Percentiles rank a stretch among this genome's conserved stretches.
Conservation (phyloP, 2,329 filamentous ascomycete genomes). For the Chrysosporium keratinophilum region DNA sequence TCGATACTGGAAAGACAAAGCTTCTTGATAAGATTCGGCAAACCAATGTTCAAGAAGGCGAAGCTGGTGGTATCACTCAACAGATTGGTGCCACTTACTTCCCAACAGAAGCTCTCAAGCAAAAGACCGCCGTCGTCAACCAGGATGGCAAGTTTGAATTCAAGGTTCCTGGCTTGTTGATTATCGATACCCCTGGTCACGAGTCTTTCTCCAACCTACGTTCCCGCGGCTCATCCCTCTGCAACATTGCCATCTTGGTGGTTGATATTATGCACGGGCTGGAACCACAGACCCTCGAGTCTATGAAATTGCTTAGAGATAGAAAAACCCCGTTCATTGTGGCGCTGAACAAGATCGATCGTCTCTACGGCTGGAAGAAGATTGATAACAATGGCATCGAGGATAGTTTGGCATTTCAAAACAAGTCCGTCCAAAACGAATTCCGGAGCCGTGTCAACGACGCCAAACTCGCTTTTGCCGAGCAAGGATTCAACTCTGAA, state of each 20-base stretch:
- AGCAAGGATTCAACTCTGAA: constrained; percentile 97
- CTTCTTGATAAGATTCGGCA: constrained; percentile 95
- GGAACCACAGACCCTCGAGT: constrained; percentile 93
- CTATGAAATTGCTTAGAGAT: constrained; percentile 86
- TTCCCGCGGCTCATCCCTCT: constrained; percentile 92
- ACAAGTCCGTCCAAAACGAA: constrained; percentile 85
- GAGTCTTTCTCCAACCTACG: constrained; percentile 99
- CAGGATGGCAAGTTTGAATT: constrained; percentile 81
- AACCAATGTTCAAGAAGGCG: constrained; percentile 96
- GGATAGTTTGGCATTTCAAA: constrained; percentile 81
- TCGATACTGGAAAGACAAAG: constrained; percentile 99
- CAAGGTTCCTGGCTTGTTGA: constrained; percentile 90
- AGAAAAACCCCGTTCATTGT: constrained; percentile 97
- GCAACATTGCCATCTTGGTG: constrained; percentile 97
- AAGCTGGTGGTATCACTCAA: constrained; percentile 98
- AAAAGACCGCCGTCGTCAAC: constrained; percentile 92
- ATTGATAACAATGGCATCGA: constrained; percentile 98
- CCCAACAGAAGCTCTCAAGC: constrained; percentile 80
- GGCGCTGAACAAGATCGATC: constrained; percentile 98
- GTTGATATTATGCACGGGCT: constrained; percentile 99
- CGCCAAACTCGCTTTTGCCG: constrained; percentile 86
- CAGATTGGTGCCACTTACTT: constrained; percentile 99
- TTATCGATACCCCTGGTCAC: constrained; percentile 98
- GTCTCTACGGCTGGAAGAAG: constrained; percentile 97
- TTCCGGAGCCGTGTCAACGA: constrained; percentile 82